These are phyloP conservation scores for Mycena indigotica DNA, from an alignment of 768 basidiomycete species.

Conservation along the genomic window DNA sequence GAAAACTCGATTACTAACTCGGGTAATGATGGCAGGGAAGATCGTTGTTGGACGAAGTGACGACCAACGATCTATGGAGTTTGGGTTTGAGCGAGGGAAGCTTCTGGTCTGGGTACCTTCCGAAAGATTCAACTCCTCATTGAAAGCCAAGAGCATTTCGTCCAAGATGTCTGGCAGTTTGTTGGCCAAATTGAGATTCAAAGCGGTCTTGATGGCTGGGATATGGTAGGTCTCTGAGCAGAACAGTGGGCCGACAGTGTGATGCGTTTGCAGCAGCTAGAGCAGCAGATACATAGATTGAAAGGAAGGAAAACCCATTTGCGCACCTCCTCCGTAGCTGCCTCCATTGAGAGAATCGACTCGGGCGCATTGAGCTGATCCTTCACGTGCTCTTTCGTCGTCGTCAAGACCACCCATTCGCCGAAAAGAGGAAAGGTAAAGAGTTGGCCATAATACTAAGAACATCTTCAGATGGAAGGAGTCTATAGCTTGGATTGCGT, in stretches of 20 bases:
- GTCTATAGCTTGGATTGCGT: not conserved
- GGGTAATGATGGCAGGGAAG: conserved; percentile 35
- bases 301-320: not conserved
- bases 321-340: conserved; percentile 21
- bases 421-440: conserved; percentile 20
- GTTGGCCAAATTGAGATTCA: conserved; percentile 35
- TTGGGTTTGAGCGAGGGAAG: not conserved
- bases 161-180: conserved; percentile 36
- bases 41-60: conserved; percentile 29
- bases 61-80: conserved; percentile 27
- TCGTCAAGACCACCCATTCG: conserved; percentile 16
- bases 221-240: conserved; percentile 39
- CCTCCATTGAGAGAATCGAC: conserved; percentile 21
- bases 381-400: conserved; percentile 9
- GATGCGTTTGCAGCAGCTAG: conserved; percentile 40
- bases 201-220: conserved; percentile 31
- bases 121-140: conserved; percentile 28
- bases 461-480: not conserved
- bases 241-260: conserved; percentile 38
- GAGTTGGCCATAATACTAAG: conserved; percentile 12
- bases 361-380: conserved; percentile 20
- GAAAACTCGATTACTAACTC: conserved; percentile 44
- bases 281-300: not conserved
- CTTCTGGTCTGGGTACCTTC: not conserved
- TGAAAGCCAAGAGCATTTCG: conserved; percentile 35